A percentile compares a stretch with the other conserved stretches of the same genome.
phyloP scores from a whole-genome alignment of 805 yeast species.

The Yarrowia osloensis region DNA sequence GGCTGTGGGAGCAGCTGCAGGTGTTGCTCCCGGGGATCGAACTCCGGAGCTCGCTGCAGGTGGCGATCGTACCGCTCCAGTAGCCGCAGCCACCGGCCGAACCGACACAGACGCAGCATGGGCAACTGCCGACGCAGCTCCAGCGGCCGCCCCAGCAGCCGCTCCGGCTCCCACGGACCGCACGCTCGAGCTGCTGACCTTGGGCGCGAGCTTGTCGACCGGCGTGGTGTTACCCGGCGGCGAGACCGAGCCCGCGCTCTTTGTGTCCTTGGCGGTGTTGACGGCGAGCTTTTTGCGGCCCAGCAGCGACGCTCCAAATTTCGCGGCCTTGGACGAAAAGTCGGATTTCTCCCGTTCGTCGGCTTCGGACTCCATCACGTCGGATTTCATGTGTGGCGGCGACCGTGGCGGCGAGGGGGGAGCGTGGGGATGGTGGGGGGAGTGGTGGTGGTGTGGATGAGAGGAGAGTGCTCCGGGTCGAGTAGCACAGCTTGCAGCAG shows the following conservation, averaged over 20 bases:
- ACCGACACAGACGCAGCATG: too few species aligned
- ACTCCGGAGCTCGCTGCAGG: background rate
- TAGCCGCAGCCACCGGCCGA: too few species aligned
- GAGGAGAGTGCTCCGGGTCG: background rate
- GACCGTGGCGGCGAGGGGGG: constrained; percentile 28
- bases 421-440: background rate
- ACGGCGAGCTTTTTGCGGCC: constrained; percentile 8
- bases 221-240: constrained; percentile 8
- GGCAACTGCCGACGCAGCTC: background rate
- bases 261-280: background rate
- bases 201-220: constrained; percentile 6
- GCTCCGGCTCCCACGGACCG: background rate
- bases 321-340: constrained; percentile 29
- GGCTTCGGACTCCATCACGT: constrained; percentile 12
- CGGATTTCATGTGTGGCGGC: constrained; percentile 29
- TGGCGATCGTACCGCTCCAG: background rate
- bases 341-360: constrained; percentile 13
- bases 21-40: background rate
- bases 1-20: background rate
- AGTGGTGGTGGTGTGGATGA: constrained; percentile 9
- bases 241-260: background rate
- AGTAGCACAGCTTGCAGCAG: constrained; percentile 10
- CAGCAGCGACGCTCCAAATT: constrained; percentile 11
- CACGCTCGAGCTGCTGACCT: background rate
- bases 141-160: background rate